Evolutionary conservation across 495 filamentous ascomycete genomes (phyloP), one percentile per base, ranked within the genome.

Genomic region (Podospora fimiseda): DNA sequence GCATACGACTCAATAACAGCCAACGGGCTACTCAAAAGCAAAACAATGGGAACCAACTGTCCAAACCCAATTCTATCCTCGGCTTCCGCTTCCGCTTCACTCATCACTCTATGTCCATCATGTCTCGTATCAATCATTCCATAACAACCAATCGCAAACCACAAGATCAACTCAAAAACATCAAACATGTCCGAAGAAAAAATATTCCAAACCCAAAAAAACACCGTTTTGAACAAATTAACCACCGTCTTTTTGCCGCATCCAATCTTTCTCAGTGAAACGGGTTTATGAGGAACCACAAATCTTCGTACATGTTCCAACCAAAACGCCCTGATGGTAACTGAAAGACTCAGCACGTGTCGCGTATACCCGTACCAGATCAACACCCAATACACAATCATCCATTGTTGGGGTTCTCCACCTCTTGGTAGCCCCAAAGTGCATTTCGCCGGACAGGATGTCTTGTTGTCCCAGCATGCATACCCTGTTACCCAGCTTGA

Each of bases 11-110:
- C 41, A 14, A 52, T 14, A 0, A 45, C 0, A 9, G 50, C 41
- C 3, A 52, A 15, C 2, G 43, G n/a, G 1, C 39, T 40, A 3
- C 24, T 27, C 9, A 52, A 20, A 3, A 52, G 38, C 41, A 52
- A 33, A 1, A 45, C 24, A 2, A 45, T 20, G 3, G 42, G 42
- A 4, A 52, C 21, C 41, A 52, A 13, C 30, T 52, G 50, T 3
- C 50, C 50, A 21, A 44, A 52, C 3, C 50, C 50, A 1, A 45
- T 3, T 40, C 50, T 39, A 30, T 52, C 18, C 41, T 52, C 50
- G 3, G 27, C 42, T 2, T 18, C 19, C 16, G 9, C 24, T 9
- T 52, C 18, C 13, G 27, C 24, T 3, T 3, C 2, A 13, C 41
- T 36, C 50, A 52, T 52, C 27, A 36, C 15, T 9, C 11, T 21